Evolutionary conservation across 108 stramenopile species (phyloP).

Genomic region (Ochromonas danica): DNA sequence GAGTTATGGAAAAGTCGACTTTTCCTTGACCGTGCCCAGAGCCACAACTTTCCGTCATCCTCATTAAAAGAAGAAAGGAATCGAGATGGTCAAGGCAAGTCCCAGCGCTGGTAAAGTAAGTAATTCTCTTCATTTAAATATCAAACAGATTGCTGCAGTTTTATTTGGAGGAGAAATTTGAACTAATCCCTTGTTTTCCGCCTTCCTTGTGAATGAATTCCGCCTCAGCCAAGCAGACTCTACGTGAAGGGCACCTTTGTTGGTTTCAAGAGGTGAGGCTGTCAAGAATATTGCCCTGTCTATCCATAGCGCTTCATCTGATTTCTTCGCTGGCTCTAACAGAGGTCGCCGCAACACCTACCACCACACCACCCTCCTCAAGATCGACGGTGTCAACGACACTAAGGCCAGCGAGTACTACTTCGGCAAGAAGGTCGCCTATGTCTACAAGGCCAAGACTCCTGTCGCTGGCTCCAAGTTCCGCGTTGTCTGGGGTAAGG

Average conservation of each 20-base stretch:
- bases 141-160: too few species aligned
- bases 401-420: conserved; percentile 90
- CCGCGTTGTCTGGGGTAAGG: conserved; percentile 97
- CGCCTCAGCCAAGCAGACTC: conserved; percentile 52
- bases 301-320: background rate
- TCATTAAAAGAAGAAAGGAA: too few species aligned
- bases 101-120: too few species aligned
- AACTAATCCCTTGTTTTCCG: too few species aligned
- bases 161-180: too few species aligned
- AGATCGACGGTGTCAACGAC: conserved; percentile 90
- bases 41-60: too few species aligned
- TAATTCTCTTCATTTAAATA: too few species aligned
- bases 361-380: conserved; percentile 93
- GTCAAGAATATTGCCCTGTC: background rate
- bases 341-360: conserved; percentile 87
- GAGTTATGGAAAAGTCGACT: too few species aligned
- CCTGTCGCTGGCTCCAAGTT: conserved; percentile 66
- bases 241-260: conserved; percentile 96
- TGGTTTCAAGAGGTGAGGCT: conserved; percentile 84
- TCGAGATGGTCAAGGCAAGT: too few species aligned
- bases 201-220: conserved; percentile 5
- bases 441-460: conserved; percentile 83
- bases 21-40: too few species aligned
- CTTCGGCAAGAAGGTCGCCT: conserved; percentile 96
- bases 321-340: background rate